Evolutionary conservation across 768 basidiomycete genomes (phyloP).

Genomic region (Suillus weaverae): DNA sequence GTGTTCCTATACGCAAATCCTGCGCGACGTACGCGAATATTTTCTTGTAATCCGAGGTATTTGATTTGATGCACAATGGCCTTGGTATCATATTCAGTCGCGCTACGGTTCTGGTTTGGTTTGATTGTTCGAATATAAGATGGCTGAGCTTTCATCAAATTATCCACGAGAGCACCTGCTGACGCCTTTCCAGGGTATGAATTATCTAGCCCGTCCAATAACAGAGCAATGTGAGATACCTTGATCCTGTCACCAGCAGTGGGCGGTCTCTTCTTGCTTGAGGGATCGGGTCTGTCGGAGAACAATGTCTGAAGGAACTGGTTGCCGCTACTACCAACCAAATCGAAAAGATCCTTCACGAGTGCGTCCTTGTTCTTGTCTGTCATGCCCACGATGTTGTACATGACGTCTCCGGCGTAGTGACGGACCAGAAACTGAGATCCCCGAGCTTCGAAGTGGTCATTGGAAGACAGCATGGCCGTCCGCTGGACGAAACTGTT

Average conservation of each 20-base stretch:
- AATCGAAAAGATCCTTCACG: constrained; percentile 91
- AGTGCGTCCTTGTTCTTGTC: constrained; percentile 99
- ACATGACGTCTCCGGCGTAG: constrained; percentile 98
- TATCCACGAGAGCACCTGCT: constrained; percentile 95
- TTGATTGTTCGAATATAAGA: constrained; percentile 99
- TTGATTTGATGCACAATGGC: constrained; percentile 99
- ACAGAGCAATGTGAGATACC: constrained; percentile 39
- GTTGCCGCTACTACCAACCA: constrained; percentile 79
- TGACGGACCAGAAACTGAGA: constrained; percentile 93
- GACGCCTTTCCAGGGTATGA: constrained; percentile 54
- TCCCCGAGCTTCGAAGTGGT: constrained; percentile 95
- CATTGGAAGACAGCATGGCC: constrained; percentile 74
- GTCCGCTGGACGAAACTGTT: constrained; percentile 95
- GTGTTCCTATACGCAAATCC: constrained; percentile 99
- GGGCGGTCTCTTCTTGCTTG: constrained; percentile 96
- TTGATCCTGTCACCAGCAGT: constrained; percentile 98
- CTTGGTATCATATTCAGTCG: constrained; percentile 90
- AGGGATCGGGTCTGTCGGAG: constrained; percentile 92
- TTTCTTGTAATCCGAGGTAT: constrained; percentile 97
- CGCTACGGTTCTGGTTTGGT: constrained; percentile 94
- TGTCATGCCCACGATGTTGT: constrained; percentile 97
- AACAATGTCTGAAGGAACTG: constrained; percentile 86
- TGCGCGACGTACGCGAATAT: constrained; percentile 94
- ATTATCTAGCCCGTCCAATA: not conserved
- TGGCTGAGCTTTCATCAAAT: constrained; percentile 95